Base-by-base conservation (phyloP, 495 filamentous ascomycete genomes). In the Neurospora pannonica region DNA sequence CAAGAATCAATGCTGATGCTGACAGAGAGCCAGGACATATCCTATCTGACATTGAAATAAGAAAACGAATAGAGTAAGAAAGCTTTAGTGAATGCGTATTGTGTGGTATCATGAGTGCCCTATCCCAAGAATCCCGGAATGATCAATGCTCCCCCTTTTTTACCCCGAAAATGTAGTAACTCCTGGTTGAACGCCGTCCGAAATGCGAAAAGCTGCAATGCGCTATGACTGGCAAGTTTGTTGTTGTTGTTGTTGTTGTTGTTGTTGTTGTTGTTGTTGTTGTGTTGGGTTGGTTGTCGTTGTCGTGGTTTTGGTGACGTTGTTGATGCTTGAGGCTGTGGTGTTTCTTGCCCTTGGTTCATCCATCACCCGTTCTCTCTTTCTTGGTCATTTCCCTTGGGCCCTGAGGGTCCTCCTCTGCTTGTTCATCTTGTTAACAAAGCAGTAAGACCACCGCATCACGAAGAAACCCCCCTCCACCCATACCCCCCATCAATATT, bases 401-500 rank as follows among this genome's bases (percentile, higher is more conserved):
- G n/a, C n/a, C n/a, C n/a, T n/a, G n/a, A n/a, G n/a, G n/a, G n/a
- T n/a, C n/a, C n/a, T n/a, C n/a, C n/a, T n/a, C n/a, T n/a, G n/a
- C n/a, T n/a, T n/a, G n/a, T n/a, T n/a, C n/a, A n/a, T n/a, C n/a
- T n/a, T 6, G 40, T 42, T 19, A 17, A 19, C 40, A 17, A 5
- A 17, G 17, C 40, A 43, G 17, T 9, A 43, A 40, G 21, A n/a
- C 19, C 24, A 36, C 19, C 40, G 19, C 40, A 70, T 67, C 37
- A 72, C 46, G n/a, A 31, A 60, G 67, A 78, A 15, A 86, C 74
- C 5, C 86, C 87, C 72, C 81, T 82, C 90, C 90, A 92, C 17
- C 83, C 83, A 75, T 82, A 89, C 24, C 85, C 87, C 5, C 90
- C 92, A 79, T 95, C 92, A n/a, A 94, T 85, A 80, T 94, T 94